Base-by-base conservation (phyloP, 176 grass and related monocot species). In the Aegilops speltoides region DNA sequence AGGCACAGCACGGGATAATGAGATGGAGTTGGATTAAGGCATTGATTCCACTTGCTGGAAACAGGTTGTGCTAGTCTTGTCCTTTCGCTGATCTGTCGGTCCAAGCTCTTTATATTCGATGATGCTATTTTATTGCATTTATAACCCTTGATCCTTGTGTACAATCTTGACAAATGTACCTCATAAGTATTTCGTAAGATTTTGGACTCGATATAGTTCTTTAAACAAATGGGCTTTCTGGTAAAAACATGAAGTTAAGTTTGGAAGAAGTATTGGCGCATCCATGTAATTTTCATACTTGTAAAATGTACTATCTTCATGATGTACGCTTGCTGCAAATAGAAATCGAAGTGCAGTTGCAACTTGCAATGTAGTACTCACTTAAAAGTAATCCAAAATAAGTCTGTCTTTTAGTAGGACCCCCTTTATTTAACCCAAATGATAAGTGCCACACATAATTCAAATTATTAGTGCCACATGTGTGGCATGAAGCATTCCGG, bases 1-100 rank as follows among this genome's bases (percentile, higher is more conserved):
- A 87, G 88, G 64, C 88, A 89, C 75, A 38, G 20, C 68, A 2
- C 91, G 73, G 67, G 92, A 94, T 48, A 96, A 91, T 77, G 63
- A 37, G 24, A 98, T 98, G 96, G 92, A 98, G n/a, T 23, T 94
- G 64, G 93, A 94, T 77, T 98, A 64, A 98, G 29, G 33, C 26
- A 23, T 86, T 80, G 66, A 73, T 26, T 83, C 2, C 64, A 16
- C 82, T 72, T 13, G 29, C 16, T 41, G 28, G 20, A 64, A 68
- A 79, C 70, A 74, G 22, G 12, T 7, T 57, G 26, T 68, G 33
- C 43, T 76, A 50, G 28, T 82, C 2, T 11, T 11, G n/a, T 28
- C 25, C 7, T 77, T 75, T 43, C 7, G 48, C 26, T 86, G 83
- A 77, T 46, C 33, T 62, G 34, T 28, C 3, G 26, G 69, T 68